phyloP scores from a whole-genome alignment of 1,139 yeast species.

The Candida smagusa region DNA sequence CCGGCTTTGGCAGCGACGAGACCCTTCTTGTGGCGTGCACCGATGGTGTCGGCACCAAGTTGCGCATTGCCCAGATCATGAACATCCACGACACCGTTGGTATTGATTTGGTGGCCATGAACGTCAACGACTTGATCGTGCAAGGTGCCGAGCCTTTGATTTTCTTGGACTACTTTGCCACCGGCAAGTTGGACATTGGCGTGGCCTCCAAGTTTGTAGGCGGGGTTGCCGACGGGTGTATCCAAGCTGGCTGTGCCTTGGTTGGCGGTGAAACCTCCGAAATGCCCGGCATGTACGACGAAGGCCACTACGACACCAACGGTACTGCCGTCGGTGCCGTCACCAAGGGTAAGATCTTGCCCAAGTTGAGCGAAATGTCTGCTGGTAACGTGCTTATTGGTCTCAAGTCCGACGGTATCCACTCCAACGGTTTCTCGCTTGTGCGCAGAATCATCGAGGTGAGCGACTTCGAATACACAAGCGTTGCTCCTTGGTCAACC shows the following conservation, averaged over 20 bases:
- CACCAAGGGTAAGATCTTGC: slow-evolving; percentile 69
- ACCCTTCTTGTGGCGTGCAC: slow-evolving; percentile 94
- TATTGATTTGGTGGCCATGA: slow-evolving; percentile 98
- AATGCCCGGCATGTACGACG: slow-evolving; percentile 98
- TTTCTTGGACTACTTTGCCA: slow-evolving; percentile 94
- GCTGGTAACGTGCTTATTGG: slow-evolving; percentile 85
- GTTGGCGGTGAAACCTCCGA: slow-evolving; percentile 99
- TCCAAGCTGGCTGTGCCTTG: slow-evolving; percentile 91
- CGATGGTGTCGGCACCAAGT: slow-evolving; percentile 98
- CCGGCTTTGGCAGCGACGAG: slow-evolving; percentile 75
- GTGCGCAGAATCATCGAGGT: slow-evolving; percentile 92
- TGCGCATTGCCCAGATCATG: slow-evolving; percentile 89
- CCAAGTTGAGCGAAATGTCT: slow-evolving; percentile 61
- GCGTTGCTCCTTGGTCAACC: slow-evolving; percentile 81
- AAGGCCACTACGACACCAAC: slow-evolving; percentile 94
- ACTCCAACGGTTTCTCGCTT: slow-evolving; percentile 94
- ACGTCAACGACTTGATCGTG: slow-evolving; percentile 93
- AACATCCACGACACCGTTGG: slow-evolving; percentile 94
- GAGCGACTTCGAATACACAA: slow-evolving; percentile 57
- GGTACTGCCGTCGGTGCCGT: slow-evolving; percentile 99
- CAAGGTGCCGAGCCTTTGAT: slow-evolving; percentile 98
- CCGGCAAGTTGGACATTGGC: slow-evolving; percentile 82
- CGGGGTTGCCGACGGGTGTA: slow-evolving; percentile 97
- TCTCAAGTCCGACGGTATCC: slow-evolving; percentile 86
- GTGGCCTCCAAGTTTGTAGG: slow-evolving; percentile 86